Evolutionary conservation across 2,329 filamentous ascomycete genomes (phyloP), one percentile per base, ranked within the genome.

Genomic region (Penicillium freii): DNA sequence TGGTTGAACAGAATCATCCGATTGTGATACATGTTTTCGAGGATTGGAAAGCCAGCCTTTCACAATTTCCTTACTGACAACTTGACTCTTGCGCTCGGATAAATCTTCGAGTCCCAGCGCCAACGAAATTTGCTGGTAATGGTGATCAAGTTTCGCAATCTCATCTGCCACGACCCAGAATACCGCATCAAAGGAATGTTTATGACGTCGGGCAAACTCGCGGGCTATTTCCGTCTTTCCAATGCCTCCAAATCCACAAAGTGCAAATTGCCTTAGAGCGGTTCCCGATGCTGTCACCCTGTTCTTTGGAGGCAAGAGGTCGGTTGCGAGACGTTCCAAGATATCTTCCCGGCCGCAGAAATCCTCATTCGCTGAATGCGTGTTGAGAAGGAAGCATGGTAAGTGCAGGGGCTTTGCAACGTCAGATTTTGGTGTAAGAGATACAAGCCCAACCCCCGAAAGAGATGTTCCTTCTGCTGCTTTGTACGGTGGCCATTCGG

Each of bases 81-180:
- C 57, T 6, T 62, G 62, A 34, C 61, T 62, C 42, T 59, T 65
- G 39, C 58, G 60, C 19, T 69, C 62, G 8, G 53, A 34, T 29
- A 17, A 8, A 46, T 67, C 67, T 59, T 67, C 63, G 5, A 73
- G 62, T 11, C 64, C 67, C 3, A 71, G 59, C 29, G 51, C 52
- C 4, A 63, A 13, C 6, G 70, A 64, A 43, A 69, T 67, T 31
- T 64, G 49, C 19, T 60, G 51, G 36, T 64, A 71, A 54, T 60
- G 45, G 15, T 63, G 43, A 17, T 64, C 68, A 19, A 73, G 54
- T 50, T 70, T 69, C 7, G 51, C 61, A 43, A 61, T 49, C 7
- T 64, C 61, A 54, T 72, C 70, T 6, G 70, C 70, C 21, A 57
- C 25, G 6, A 73, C 61, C 70, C 71, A 73, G 54, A 73, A 66